Percentiles rank a stretch among this genome's conserved stretches.
Evolutionary conservation across 139 green algal genomes (phyloP).

Genomic region (Eudorina sp.): DNA sequence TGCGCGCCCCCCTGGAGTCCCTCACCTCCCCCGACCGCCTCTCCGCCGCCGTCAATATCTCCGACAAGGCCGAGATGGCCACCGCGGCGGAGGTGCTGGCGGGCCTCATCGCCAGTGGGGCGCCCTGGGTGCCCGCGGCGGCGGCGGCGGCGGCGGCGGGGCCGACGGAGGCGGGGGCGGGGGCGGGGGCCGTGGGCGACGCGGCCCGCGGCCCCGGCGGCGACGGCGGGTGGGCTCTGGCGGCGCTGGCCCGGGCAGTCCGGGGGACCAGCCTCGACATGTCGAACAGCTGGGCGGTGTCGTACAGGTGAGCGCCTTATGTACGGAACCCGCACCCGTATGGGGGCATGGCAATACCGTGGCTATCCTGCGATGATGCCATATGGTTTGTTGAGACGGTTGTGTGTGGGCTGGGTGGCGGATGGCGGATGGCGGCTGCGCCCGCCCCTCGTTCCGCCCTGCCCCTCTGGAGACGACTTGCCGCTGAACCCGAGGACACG

Average conservation of each 20-base stretch:
- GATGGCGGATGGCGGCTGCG: no score
- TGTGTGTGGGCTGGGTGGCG: no score
- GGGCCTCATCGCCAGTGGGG: slow-evolving; percentile 72
- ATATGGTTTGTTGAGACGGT: no score
- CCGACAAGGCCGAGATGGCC: slow-evolving; percentile 66
- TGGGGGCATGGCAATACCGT: no score
- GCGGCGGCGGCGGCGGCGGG: not conserved
- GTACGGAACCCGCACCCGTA: no score
- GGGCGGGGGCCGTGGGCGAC: slow-evolving; percentile 35
- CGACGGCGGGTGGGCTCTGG: slow-evolving; percentile 55
- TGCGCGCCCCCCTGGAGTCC: slow-evolving; percentile 40
- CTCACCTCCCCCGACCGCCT: slow-evolving; percentile 42
- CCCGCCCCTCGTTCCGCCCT: no score
- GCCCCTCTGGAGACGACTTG: no score
- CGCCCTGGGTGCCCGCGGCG: not conserved
- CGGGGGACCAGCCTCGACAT: slow-evolving; percentile 70
- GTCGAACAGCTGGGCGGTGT: slow-evolving; percentile 62
- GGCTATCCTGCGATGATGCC: no score
- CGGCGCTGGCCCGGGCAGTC: slow-evolving; percentile 48
- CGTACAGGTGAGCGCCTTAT: no score
- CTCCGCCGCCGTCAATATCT: slow-evolving; percentile 50
- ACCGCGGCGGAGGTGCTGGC: slow-evolving; percentile 73
- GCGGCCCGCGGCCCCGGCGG: not conserved
- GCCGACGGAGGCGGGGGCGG: slow-evolving; percentile 9
- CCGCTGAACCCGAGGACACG: no score